These are phyloP conservation scores for Suillus hirtellus DNA, from an alignment of 768 basidiomycete genomes.

Conservation along the genomic window DNA sequence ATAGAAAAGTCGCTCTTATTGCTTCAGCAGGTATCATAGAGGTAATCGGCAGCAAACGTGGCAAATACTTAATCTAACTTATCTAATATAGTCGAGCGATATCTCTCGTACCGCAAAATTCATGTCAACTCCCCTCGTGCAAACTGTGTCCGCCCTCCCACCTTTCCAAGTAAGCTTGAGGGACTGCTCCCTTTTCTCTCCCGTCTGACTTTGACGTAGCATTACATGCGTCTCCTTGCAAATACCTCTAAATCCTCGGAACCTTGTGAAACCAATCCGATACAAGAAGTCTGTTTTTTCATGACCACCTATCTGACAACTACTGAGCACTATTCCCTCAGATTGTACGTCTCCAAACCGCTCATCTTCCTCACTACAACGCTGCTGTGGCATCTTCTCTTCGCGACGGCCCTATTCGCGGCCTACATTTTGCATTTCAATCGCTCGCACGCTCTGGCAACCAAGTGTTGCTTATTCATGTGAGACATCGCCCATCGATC, in stretches of 20 bases:
- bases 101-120: constrained; percentile 75
- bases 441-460: constrained; percentile 48
- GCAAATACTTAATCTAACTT: neutral
- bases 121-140: constrained; percentile 77
- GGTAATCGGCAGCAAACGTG: constrained; percentile 35
- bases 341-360: constrained; percentile 78
- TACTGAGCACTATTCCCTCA: constrained; percentile 23
- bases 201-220: constrained; percentile 30
- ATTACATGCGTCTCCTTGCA: constrained; percentile 53
- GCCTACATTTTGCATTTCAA: constrained; percentile 54
- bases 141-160: constrained; percentile 60
- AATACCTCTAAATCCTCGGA: constrained; percentile 31
- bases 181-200: neutral
- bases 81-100: constrained; percentile 49
- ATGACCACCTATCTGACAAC: neutral
- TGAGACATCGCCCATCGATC: constrained; percentile 26
- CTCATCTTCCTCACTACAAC: constrained; percentile 74
- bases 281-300: constrained; percentile 41
- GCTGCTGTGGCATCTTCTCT: constrained; percentile 75
- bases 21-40: constrained; percentile 72
- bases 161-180: constrained; percentile 55
- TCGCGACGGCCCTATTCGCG: constrained; percentile 70
- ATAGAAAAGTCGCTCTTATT: constrained; percentile 63
- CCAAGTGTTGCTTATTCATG: constrained; percentile 65
- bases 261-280: constrained; percentile 31